These are phyloP conservation scores for Leccinum disarticulatum DNA, from an alignment of 768 basidiomycete genomes.

Conservation along the genomic window DNA sequence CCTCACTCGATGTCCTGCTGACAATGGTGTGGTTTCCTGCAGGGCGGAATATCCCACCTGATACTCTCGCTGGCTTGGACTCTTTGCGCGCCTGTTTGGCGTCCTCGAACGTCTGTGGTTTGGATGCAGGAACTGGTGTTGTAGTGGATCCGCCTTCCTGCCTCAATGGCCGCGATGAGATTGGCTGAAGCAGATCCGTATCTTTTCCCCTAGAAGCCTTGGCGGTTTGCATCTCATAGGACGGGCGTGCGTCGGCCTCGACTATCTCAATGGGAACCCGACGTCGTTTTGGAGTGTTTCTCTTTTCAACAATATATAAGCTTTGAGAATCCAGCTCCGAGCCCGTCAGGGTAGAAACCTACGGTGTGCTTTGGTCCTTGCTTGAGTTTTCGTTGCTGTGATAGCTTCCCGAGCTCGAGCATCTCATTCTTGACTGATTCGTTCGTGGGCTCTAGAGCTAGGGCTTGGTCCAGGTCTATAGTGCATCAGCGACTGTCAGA, in stretches of 20 bases:
- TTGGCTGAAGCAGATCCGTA: constrained; percentile 35
- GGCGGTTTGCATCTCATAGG: not conserved
- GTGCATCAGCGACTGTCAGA: constrained; percentile 1
- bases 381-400: constrained; percentile 35
- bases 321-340: constrained; percentile 2
- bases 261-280: constrained; percentile 66
- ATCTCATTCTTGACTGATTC: constrained; percentile 63
- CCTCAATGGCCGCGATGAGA: constrained; percentile 38
- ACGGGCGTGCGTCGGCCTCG: constrained; percentile 32
- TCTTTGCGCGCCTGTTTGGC: constrained; percentile 57
- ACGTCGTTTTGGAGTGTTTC: constrained; percentile 41
- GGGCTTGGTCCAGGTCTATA: constrained; percentile 60
- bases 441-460: constrained; percentile 65
- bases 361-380: constrained; percentile 34
- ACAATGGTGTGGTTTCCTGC: constrained; percentile 64
- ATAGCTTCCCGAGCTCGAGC: constrained; percentile 43
- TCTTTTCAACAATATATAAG: constrained; percentile 3
- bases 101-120: constrained; percentile 49
- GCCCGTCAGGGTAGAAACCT: constrained; percentile 2
- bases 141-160: constrained; percentile 17
- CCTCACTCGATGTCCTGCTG: constrained; percentile 29
- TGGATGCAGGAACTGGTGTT: constrained; percentile 10
- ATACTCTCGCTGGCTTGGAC: constrained; percentile 45
- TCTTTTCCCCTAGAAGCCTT: constrained; percentile 9
- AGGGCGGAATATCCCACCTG: constrained; percentile 72